phyloP scores from a whole-genome alignment of 75 land plant genomes.

The Picea glauca region DNA sequence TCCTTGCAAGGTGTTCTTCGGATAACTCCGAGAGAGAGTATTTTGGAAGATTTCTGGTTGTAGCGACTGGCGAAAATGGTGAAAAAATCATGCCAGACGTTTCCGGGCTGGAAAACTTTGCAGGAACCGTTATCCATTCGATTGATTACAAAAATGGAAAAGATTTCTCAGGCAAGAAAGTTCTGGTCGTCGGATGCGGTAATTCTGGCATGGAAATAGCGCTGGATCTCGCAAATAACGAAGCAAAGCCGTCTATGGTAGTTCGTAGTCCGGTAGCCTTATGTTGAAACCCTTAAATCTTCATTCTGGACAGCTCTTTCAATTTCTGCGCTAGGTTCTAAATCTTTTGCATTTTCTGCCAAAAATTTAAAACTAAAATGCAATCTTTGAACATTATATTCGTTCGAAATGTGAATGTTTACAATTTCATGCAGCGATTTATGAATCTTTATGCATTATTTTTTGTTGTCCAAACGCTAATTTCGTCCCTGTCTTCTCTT shows the following conservation, averaged over 20 bases:
- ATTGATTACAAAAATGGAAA: conserved; percentile 30
- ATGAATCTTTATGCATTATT: no score
- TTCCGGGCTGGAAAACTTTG: conserved; percentile 32
- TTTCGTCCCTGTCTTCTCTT: background rate
- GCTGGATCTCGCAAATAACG: conserved; percentile 36
- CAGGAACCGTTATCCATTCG: conserved; percentile 39
- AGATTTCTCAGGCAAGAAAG: conserved; percentile 25
- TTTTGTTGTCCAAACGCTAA: no score
- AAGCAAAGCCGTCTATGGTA: conserved; percentile 38
- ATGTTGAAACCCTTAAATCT: no score
- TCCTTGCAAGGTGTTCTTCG: conserved; percentile 1
- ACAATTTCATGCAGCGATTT: no score
- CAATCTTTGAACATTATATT: no score
- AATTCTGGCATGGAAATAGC: conserved; percentile 83
- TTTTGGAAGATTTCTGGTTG: conserved; percentile 35
- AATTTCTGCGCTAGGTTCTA: no score
- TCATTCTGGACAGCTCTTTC: no score
- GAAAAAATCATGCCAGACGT: conserved; percentile 33
- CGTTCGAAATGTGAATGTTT: no score
- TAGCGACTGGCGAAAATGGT: conserved; percentile 62
- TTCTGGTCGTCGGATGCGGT: conserved; percentile 70
- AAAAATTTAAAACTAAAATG: no score
- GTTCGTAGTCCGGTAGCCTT: conserved; percentile 13
- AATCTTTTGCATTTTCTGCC: no score
- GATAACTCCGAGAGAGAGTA: conserved; percentile 13